Evolutionary conservation across 495 filamentous ascomycete genomes (phyloP), one percentile per base, ranked within the genome.

Genomic region (Lichenothelia convexa): DNA sequence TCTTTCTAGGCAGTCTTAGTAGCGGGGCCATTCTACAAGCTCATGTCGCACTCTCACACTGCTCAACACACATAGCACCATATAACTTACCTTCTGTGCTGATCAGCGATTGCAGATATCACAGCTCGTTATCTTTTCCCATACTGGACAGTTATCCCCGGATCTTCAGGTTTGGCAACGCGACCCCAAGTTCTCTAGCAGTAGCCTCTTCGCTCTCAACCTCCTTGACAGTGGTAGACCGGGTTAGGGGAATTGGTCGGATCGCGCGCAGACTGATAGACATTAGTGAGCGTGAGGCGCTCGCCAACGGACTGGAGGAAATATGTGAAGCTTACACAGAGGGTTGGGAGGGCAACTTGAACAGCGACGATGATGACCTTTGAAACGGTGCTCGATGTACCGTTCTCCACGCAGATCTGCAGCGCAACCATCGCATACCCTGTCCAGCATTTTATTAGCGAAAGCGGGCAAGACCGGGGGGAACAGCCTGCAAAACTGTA

Each of bases 291-390:
- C 68, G 78, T 8, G 89, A 97, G 57, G 64, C 62, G 9, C 63
- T 97, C 22, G 67, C 71, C 4, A 86, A 93, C 46, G 76, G 81
- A n/a, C 61, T 97, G 19, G 75, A 75, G 30, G 79, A 80, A 46
- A 76, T 94, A 39, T 72, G 77, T 8, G 87, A 93, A 49, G 75
- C 74, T 40, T 95, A 92, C 49, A 75, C 82, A 47, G 80, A 86
- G 34, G 87, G 84, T 1, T 95, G 84, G 83, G 70, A 73, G 27
- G 46, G 42, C 18, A 47, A 43, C 24, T 79, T 72, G 32, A 84
- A 92, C 32, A 73, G 74, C 8, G 83, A 79, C 24, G 78, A 85
- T 43, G 85, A 87, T 8, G 45, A 45, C 18, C 31, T 39, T 35
- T 42, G 21, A 15, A 16, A 16, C 9, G 12, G 20, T 6, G 18